These are phyloP conservation scores for Phlebopus sp. DNA, from an alignment of 1,284 basidiomycete species.

Conservation along the genomic window DNA sequence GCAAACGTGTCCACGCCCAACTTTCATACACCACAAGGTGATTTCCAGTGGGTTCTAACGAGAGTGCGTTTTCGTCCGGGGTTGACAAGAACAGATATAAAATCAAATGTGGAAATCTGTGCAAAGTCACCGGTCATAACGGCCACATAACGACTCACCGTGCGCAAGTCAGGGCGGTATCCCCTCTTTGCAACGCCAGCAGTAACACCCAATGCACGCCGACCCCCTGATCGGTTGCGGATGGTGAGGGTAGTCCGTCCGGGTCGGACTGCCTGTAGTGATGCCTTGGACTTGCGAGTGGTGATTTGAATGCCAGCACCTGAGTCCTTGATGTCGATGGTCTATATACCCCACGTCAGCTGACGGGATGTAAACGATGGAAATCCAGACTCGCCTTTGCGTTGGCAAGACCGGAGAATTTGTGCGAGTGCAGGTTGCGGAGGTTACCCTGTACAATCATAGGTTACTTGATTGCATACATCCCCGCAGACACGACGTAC, in stretches of 20 bases:
- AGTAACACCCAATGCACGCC: slow-evolving; percentile 73
- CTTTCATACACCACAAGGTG: slow-evolving; percentile 62
- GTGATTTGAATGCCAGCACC: slow-evolving; percentile 63
- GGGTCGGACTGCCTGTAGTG: slow-evolving; percentile 51
- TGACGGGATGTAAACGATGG: neutral
- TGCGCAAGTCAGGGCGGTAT: slow-evolving; percentile 82
- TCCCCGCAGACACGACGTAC: slow-evolving; percentile 44
- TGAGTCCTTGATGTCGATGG: slow-evolving; percentile 63
- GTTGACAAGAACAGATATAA: neutral
- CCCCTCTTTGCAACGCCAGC: slow-evolving; percentile 66
- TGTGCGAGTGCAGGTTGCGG: slow-evolving; percentile 82
- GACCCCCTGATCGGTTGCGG: slow-evolving; percentile 70
- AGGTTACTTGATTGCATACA: neutral
- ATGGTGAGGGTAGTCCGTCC: slow-evolving; percentile 53
- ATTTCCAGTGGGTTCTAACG: slow-evolving; percentile 77
- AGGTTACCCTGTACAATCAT: slow-evolving; percentile 68
- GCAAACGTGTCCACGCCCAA: slow-evolving; percentile 87
- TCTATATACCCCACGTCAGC: slow-evolving; percentile 38
- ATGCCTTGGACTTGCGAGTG: slow-evolving; percentile 67
- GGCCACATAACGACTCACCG: slow-evolving; percentile 49
- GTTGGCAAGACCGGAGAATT: slow-evolving; percentile 87
- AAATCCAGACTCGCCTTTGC: slow-evolving; percentile 52
- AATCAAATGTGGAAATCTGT: neutral
- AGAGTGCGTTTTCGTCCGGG: slow-evolving; percentile 49
- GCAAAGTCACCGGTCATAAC: neutral